These are phyloP conservation scores for Saussurea involucrata DNA, from an alignment of 129 eudicot genomes.

Conservation along the genomic window DNA sequence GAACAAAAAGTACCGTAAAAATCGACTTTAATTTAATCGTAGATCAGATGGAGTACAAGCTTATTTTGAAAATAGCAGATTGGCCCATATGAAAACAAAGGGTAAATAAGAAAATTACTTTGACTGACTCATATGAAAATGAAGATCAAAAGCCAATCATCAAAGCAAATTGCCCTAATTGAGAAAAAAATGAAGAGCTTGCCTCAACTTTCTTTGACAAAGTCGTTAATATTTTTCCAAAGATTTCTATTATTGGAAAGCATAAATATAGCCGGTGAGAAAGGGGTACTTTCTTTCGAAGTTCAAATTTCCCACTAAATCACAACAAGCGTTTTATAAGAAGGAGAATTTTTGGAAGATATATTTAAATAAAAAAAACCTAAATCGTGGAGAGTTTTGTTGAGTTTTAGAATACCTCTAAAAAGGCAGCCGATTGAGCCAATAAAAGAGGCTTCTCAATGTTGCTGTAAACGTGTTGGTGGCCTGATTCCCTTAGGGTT, in stretches of 20 bases:
- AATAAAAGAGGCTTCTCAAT: constrained; percentile 73
- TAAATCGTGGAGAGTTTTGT: constrained; percentile 9
- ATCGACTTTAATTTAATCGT: neutral
- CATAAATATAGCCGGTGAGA: neutral
- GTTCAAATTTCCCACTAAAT: constrained; percentile 11
- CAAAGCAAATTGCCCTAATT: neutral
- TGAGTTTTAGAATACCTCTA: constrained; percentile 49
- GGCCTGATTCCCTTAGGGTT: constrained; percentile 64
- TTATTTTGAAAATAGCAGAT: neutral
- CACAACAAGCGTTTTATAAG: neutral
- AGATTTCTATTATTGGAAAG: constrained; percentile 16
- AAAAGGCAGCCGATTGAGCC: constrained; percentile 93
- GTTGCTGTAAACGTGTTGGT: constrained; percentile 73
- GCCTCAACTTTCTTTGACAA: neutral
- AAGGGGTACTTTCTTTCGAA: constrained; percentile 15
- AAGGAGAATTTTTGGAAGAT: neutral
- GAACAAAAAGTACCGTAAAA: neutral
- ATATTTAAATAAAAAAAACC: neutral
- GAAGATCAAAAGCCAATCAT: neutral
- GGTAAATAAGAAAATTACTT: neutral
- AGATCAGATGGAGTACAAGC: constrained; percentile 6
- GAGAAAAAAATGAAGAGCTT: neutral
- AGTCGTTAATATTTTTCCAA: neutral
- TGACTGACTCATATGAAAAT: neutral
- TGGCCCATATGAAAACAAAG: constrained; percentile 11